Base-by-base conservation (phyloP, 75 land plant genomes). In the Pinus taeda region DNA sequence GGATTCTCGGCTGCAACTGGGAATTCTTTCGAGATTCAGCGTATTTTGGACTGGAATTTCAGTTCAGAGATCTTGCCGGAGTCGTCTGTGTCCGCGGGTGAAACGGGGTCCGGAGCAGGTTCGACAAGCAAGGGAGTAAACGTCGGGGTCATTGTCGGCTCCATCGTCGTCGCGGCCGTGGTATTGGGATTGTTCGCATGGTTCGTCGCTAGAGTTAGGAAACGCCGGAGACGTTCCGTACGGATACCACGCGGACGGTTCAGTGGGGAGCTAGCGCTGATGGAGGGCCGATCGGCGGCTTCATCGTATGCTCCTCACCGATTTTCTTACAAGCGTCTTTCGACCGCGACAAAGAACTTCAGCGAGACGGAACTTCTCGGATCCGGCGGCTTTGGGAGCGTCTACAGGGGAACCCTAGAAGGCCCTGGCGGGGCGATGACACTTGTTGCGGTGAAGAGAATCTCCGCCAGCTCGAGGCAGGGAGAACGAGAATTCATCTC, bases 1-100 rank as follows among this genome's bases (percentile, higher is more conserved):
- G 92, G 89, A 5, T 83, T 90, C 82, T 83, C 89, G 24, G 89
- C 86, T n/a, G 69, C 89, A 0, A 84, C 83, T 0, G 89, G 92
- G 4, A 13, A 20, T 7, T 12, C 9, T 6, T 4, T 26, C 0
- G 87, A 90, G 73, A 30, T 61, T 3, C 89, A 87, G 74, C 56
- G 59, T 0, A 36, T 87, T 15, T 53, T 76, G 8, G 61, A 74
- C 1, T 90, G 92, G 92, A 57, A 61, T 15, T 85, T 90, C 65
- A 73, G 17, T 33, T 76, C 84, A 11, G 15, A 63, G 21, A 24
- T 11, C 29, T 63, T 14, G 65, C 13, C 15, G 15, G 12, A 63
- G 15, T 24, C 8, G 4, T 29, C 15, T 24, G 1, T 30, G 4
- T 5, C 12, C 1, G 30, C 0, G 7, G 9, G 13, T 2, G 3